Conservation (phyloP, 2,329 filamentous ascomycete species). For the Paecilomyces sp. region DNA sequence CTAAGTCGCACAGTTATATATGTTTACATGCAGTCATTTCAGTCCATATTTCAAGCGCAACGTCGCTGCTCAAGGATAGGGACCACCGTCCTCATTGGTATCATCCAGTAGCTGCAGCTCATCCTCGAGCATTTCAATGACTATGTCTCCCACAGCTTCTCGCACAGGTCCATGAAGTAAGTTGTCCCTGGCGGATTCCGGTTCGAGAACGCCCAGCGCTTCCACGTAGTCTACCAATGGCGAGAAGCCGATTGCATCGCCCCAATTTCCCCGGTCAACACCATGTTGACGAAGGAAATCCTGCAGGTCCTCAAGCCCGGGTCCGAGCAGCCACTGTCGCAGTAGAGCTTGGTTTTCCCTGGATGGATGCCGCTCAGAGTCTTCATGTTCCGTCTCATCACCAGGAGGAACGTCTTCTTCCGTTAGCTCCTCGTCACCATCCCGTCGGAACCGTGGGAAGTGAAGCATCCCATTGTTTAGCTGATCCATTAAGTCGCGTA, state of each 20-base stretch:
- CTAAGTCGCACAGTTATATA: neutral
- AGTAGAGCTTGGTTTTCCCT: constrained; percentile 20
- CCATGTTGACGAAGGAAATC: constrained; percentile 31
- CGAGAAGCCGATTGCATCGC: constrained; percentile 24
- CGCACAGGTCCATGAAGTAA: constrained; percentile 24
- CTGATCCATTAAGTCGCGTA: constrained; percentile 28
- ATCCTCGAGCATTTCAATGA: constrained; percentile 27
- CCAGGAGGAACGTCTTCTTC: constrained; percentile 7
- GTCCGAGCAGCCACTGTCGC: constrained; percentile 25
- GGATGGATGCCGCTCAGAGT: constrained; percentile 10
- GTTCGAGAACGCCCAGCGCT: constrained; percentile 18
- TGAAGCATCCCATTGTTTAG: constrained; percentile 24
- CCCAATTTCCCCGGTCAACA: constrained; percentile 37
- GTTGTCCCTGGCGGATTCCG: constrained; percentile 16
- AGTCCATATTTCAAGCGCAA: neutral
- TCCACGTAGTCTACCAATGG: constrained; percentile 30
- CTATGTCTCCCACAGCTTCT: constrained; percentile 26
- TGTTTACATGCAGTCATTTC: neutral
- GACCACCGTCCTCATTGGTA: neutral
- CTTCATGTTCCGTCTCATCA: constrained; percentile 8
- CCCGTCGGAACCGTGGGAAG: constrained; percentile 15
- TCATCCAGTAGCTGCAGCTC: constrained; percentile 26
- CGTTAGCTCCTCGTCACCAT: constrained; percentile 10
- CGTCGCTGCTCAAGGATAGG: neutral
- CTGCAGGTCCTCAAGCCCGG: constrained; percentile 26